Evolutionary conservation across 768 basidiomycete species (phyloP).

Genomic region (Agaricus bisporus): DNA sequence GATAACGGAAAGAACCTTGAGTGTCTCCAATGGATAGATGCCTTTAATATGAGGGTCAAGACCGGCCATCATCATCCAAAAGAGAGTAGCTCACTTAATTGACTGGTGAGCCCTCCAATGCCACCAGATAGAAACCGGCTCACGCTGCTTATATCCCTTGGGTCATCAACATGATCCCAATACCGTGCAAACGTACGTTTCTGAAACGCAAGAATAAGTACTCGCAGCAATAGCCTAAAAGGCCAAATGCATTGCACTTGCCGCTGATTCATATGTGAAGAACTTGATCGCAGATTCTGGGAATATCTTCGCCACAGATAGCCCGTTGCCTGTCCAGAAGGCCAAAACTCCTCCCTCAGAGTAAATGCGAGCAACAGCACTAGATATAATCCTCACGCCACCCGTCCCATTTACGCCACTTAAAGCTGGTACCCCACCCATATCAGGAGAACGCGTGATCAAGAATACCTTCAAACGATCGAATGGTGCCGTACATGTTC

Average conservation of each 20-base stretch:
- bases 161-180: slow-evolving; percentile 86
- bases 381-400: slow-evolving; percentile 58
- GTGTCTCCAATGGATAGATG: slow-evolving; percentile 94
- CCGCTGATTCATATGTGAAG: slow-evolving; percentile 89
- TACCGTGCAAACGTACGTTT: slow-evolving; percentile 93
- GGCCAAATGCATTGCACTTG: slow-evolving; percentile 33
- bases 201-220: slow-evolving; percentile 31
- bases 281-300: slow-evolving; percentile 99
- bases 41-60: slow-evolving; percentile 38
- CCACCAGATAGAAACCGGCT: slow-evolving; percentile 96
- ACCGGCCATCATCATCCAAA: slow-evolving; percentile 5
- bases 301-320: slow-evolving; percentile 93
- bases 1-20: slow-evolving; percentile 54
- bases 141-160: slow-evolving; percentile 80
- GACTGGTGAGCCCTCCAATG: slow-evolving; percentile 90
- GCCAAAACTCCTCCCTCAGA: slow-evolving; percentile 82
- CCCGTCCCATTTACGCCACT: slow-evolving; percentile 34
- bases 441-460: slow-evolving; percentile 81
- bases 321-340: slow-evolving; percentile 97
- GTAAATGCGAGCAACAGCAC: slow-evolving; percentile 79
- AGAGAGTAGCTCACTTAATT: slow-evolving; percentile 59
- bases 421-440: slow-evolving; percentile 46
- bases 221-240: slow-evolving; percentile 3
- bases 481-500: slow-evolving; percentile 95
- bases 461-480: slow-evolving; percentile 96